Evolutionary conservation across 345 rosid genomes (phyloP).

Genomic region (Arabidopsis thaliana): DNA sequence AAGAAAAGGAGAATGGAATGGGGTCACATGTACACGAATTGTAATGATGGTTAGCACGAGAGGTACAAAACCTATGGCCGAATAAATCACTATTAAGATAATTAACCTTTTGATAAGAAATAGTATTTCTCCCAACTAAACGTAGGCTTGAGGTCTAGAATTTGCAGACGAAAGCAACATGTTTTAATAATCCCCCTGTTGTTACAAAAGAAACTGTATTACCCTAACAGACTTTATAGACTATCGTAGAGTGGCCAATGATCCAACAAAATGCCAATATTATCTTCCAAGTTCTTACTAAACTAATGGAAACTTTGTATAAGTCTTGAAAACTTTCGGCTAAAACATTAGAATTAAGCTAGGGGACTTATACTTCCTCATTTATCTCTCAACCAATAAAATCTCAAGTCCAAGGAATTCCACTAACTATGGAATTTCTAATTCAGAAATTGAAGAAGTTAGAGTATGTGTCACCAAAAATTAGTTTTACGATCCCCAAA

Average conservation of each 20-base stretch:
- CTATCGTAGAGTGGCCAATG: constrained; percentile 29
- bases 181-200: constrained; percentile 21
- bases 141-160: constrained; percentile 44
- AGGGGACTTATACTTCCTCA: neutral
- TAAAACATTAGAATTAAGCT: neutral
- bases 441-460: neutral
- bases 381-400: neutral
- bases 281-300: neutral
- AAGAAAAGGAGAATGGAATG: neutral
- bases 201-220: neutral
- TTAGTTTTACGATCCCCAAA: neutral
- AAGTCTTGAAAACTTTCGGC: neutral
- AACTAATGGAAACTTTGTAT: neutral
- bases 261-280: constrained; percentile 40
- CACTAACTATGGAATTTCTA: neutral
- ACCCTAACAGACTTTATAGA: constrained; percentile 19
- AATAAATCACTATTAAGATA: constrained; percentile 27
- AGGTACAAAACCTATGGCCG: constrained; percentile 27
- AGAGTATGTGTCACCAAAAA: neutral
- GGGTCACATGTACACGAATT: constrained; percentile 32
- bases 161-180: constrained; percentile 42
- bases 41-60: constrained; percentile 44
- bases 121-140: neutral
- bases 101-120: constrained; percentile 10
- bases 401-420: constrained; percentile 8